A percentile compares a stretch with the other conserved stretches of the same genome.
Conservation (phyloP, 345 rosid genomes). For the Eucalyptus lansdowneana region DNA sequence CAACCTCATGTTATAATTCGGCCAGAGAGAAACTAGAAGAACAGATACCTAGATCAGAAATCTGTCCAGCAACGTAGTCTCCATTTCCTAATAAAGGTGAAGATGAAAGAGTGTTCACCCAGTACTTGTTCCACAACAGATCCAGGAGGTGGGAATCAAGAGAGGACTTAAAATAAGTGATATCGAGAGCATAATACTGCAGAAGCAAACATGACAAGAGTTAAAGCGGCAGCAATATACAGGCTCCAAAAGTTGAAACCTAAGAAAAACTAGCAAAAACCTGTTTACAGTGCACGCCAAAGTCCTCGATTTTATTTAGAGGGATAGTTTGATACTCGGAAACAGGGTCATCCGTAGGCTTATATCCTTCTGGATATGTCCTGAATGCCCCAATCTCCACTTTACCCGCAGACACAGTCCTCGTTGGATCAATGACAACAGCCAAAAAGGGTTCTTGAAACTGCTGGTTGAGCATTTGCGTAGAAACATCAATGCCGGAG, state of each 20-base stretch:
- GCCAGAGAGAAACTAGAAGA: not conserved
- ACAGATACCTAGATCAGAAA: constrained; percentile 82
- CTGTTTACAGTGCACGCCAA: constrained; percentile 97
- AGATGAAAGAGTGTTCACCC: constrained; percentile 96
- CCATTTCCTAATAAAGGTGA: constrained; percentile 96
- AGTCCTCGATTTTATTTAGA: constrained; percentile 82
- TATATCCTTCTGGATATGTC: constrained; percentile 93
- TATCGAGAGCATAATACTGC: constrained; percentile 92
- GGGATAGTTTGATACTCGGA: constrained; percentile 98
- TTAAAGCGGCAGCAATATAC: not conserved
- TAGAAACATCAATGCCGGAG: constrained; percentile 95
- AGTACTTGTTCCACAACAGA: constrained; percentile 95
- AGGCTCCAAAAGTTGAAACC: not conserved
- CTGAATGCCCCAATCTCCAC: constrained; percentile 99
- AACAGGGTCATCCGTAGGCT: constrained; percentile 68
- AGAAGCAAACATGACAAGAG: not conserved
- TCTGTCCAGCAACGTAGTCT: constrained; percentile 98
- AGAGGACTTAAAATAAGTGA: constrained; percentile 93
- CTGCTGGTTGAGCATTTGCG: constrained; percentile 98
- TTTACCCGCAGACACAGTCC: constrained; percentile 99
- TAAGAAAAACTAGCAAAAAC: constrained; percentile 48
- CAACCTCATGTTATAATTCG: not conserved
- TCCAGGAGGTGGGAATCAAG: constrained; percentile 96
- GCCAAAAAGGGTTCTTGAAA: constrained; percentile 96
- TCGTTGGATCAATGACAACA: constrained; percentile 95